phyloP scores from a whole-genome alignment of 257 asterid genomes.

The Solanum dulcamara region DNA sequence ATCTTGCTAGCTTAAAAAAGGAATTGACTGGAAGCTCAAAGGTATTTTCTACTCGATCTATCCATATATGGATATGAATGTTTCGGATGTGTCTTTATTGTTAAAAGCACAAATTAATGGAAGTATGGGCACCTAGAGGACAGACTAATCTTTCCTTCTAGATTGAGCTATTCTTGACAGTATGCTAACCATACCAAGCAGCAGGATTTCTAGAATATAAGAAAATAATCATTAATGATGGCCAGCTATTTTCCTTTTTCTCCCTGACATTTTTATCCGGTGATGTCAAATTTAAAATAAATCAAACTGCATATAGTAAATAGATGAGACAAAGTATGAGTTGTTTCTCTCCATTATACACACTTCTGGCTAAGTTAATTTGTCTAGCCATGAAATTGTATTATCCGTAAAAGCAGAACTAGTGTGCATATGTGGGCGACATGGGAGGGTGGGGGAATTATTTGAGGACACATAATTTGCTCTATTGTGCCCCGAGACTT shows the following conservation, averaged over 20 bases:
- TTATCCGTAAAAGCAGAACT: not conserved
- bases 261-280: not conserved
- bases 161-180: not conserved
- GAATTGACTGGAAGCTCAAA: constrained; percentile 63
- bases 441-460: not conserved
- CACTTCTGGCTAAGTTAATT: not conserved
- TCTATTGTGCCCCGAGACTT: not conserved
- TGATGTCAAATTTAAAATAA: not conserved
- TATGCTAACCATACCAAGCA: not conserved
- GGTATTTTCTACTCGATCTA: constrained; percentile 21
- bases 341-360: not conserved
- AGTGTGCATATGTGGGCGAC: not conserved
- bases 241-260: not conserved
- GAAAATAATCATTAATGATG: not conserved
- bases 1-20: constrained; percentile 64
- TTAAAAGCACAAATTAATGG: not conserved
- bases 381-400: not conserved
- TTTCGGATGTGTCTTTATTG: not conserved
- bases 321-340: not conserved
- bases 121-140: not conserved
- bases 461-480: not conserved
- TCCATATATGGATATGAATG: not conserved
- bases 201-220: not conserved
- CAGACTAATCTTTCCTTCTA: not conserved
- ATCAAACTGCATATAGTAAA: not conserved